Conservation (phyloP, 1,284 basidiomycete genomes). For the Cutaneotrichosporon arboriforme region DNA sequence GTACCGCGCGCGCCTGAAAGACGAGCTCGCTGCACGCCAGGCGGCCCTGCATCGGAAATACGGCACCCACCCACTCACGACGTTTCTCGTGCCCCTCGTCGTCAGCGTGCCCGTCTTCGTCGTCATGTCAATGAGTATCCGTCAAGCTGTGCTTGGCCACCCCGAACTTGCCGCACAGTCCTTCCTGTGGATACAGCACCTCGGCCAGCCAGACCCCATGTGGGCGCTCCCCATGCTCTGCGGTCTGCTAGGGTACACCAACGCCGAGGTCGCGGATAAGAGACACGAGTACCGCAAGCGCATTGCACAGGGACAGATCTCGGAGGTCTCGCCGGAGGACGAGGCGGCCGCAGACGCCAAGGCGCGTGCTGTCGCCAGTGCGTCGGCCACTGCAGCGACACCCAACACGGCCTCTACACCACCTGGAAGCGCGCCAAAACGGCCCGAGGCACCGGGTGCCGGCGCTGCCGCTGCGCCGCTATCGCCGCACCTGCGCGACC, state of each 20-base stretch:
- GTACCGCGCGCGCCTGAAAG: slow-evolving; percentile 45
- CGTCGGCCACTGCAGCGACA: neutral
- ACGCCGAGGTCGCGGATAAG: slow-evolving; percentile 40
- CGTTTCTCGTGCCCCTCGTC: slow-evolving; percentile 40
- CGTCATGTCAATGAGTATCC: slow-evolving; percentile 42
- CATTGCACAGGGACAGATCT: too few relatives aligned
- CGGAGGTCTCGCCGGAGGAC: too few relatives aligned
- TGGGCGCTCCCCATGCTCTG: slow-evolving; percentile 42
- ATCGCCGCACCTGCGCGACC: neutral
- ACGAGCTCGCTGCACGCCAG: slow-evolving; percentile 40
- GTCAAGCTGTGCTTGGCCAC: slow-evolving; percentile 30
- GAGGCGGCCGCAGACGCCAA: neutral
- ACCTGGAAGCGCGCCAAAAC: too few relatives aligned
- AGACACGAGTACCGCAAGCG: slow-evolving; percentile 18
- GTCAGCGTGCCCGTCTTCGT: slow-evolving; percentile 49
- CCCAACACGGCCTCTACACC: neutral
- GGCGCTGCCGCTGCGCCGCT: neutral
- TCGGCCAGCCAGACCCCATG: slow-evolving; percentile 42
- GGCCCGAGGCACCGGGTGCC: neutral
- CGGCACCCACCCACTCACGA: slow-evolving; percentile 42
- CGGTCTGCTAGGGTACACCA: slow-evolving; percentile 39
- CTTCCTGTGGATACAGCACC: slow-evolving; percentile 41
- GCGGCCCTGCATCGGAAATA: slow-evolving; percentile 36
- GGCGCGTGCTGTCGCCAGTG: neutral
- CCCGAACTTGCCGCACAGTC: slow-evolving; percentile 31